phyloP scores from a whole-genome alignment of 2,329 filamentous ascomycete species.

The Geoglossum cookeanum region DNA sequence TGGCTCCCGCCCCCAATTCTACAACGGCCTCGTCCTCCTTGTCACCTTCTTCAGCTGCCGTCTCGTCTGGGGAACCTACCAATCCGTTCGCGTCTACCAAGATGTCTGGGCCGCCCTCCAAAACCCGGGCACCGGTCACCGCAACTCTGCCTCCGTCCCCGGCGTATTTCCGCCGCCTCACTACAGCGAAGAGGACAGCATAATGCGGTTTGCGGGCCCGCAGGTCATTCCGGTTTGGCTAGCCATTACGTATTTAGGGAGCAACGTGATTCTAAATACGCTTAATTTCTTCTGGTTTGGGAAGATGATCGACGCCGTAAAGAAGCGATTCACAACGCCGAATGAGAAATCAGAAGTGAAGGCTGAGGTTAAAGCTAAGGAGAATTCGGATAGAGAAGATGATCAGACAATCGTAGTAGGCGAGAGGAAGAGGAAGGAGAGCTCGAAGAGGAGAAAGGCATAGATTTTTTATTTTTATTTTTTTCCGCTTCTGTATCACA shows the following conservation, averaged over 20 bases:
- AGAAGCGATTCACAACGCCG: constrained; percentile 43
- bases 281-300: constrained; percentile 75
- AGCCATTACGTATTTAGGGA: constrained; percentile 43
- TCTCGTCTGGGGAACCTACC: constrained; percentile 58
- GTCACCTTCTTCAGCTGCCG: constrained; percentile 58
- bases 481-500: too few species aligned
- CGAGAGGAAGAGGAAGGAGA: neutral
- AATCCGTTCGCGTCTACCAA: constrained; percentile 47
- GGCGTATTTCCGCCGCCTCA: too few species aligned
- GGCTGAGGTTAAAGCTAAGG: too few species aligned
- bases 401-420: too few species aligned
- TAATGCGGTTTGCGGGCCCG: constrained; percentile 27
- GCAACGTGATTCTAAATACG: constrained; percentile 53
- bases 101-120: constrained; percentile 46
- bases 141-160: neutral
- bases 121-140: constrained; percentile 15
- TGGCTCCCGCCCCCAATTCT: constrained; percentile 51
- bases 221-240: constrained; percentile 47
- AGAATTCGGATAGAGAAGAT: too few species aligned
- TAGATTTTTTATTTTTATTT: too few species aligned
- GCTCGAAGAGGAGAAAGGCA: too few species aligned
- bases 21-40: constrained; percentile 58
- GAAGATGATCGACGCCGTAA: constrained; percentile 67
- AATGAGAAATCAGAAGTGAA: neutral
- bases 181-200: constrained; percentile 15